Conservation (phyloP, 768 basidiomycete genomes). For the Boletus sensibilis region DNA sequence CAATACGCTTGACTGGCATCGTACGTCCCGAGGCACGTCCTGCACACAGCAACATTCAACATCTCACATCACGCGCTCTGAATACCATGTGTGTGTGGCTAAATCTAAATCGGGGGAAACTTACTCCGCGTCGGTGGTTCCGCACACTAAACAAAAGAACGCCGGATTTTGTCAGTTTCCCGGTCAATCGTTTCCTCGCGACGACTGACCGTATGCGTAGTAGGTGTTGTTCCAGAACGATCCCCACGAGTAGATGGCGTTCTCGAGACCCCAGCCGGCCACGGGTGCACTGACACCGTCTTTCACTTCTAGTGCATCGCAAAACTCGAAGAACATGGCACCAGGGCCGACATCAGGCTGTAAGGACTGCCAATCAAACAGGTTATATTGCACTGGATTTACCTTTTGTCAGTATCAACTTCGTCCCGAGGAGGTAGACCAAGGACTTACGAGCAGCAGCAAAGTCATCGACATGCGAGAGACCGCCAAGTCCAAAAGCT, state of each 20-base stretch:
- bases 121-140: slow-evolving; percentile 44
- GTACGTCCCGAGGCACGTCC: slow-evolving; percentile 43
- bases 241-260: slow-evolving; percentile 62
- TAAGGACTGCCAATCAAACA: slow-evolving; percentile 66
- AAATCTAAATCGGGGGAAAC: slow-evolving; percentile 19
- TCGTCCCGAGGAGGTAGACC: not conserved
- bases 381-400: slow-evolving; percentile 47
- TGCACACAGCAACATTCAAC: slow-evolving; percentile 30
- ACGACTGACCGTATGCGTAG: slow-evolving; percentile 42
- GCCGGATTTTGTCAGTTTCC: not conserved
- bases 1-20: slow-evolving; percentile 41
- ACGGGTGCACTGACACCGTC: slow-evolving; percentile 43
- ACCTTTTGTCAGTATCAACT: slow-evolving; percentile 21
- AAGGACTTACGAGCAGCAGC: slow-evolving; percentile 49
- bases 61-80: slow-evolving; percentile 29
- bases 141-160: slow-evolving; percentile 47
- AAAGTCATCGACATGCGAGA: slow-evolving; percentile 66
- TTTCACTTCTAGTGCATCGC: slow-evolving; percentile 40
- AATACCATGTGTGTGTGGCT: not conserved
- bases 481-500: slow-evolving; percentile 53
- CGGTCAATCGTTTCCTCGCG: not conserved
- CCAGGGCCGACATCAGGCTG: slow-evolving; percentile 49
- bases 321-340: slow-evolving; percentile 38
- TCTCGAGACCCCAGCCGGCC: slow-evolving; percentile 59
- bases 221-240: slow-evolving; percentile 54